Conservation (phyloP, 768 basidiomycete genomes). For the Boletus sensibilis region DNA sequence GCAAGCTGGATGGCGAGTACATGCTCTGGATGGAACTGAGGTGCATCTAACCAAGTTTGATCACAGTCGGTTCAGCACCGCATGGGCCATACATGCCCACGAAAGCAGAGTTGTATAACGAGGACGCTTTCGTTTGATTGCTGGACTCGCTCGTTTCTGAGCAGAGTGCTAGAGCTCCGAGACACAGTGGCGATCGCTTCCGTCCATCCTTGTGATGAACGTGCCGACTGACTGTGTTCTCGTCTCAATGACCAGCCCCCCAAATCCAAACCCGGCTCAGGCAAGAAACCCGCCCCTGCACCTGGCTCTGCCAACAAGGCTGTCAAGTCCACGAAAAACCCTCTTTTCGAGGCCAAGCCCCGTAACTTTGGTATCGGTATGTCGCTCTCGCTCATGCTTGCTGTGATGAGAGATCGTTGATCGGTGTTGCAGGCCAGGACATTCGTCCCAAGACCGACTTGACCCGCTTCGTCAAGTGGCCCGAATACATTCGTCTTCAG, state of each 20-base stretch:
- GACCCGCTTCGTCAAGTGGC: slow-evolving; percentile 99
- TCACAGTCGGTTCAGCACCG: slow-evolving; percentile 27
- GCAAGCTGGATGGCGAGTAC: slow-evolving; percentile 55
- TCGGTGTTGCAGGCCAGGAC: slow-evolving; percentile 72
- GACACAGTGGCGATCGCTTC: slow-evolving; percentile 34
- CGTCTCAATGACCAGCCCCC: slow-evolving; percentile 94
- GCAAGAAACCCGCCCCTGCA: slow-evolving; percentile 84
- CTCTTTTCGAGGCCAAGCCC: slow-evolving; percentile 86
- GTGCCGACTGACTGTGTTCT: slow-evolving; percentile 42
- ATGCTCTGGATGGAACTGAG: slow-evolving; percentile 35
- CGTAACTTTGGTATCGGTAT: slow-evolving; percentile 97
- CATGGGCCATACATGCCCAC: slow-evolving; percentile 10
- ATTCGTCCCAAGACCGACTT: slow-evolving; percentile 86
- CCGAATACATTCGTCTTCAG: slow-evolving; percentile 96
- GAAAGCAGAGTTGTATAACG: slow-evolving; percentile 41
- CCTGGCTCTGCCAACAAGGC: slow-evolving; percentile 78
- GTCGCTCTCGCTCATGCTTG: not conserved
- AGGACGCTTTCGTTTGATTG: slow-evolving; percentile 39
- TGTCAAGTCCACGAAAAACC: slow-evolving; percentile 84
- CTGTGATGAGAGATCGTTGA: not conserved
- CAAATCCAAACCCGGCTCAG: slow-evolving; percentile 65
- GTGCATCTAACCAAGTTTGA: slow-evolving; percentile 18
- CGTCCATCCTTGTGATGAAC: slow-evolving; percentile 25
- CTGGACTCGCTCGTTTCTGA: slow-evolving; percentile 39
- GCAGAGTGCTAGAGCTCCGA: slow-evolving; percentile 55